Evolutionary conservation across 78 protist species (phyloP).

Genomic region (Emiliania huxleyi): DNA sequence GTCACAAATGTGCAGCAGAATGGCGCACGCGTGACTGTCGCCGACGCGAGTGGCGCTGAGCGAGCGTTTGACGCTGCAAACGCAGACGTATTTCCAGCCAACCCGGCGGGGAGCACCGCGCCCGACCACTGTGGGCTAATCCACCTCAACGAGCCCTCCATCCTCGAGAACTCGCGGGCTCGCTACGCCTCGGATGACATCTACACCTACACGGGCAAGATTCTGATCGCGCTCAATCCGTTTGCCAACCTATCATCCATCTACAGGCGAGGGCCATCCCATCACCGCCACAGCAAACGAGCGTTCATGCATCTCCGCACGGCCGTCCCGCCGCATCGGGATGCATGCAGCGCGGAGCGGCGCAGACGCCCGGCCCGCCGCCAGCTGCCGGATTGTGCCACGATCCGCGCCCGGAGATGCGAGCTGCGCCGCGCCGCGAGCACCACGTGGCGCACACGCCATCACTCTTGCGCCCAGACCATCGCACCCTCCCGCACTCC

Average conservation of each 20-base stretch:
- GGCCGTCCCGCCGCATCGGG: no score
- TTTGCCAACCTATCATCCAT: not conserved
- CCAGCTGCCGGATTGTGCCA: no score
- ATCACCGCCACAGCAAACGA: no score
- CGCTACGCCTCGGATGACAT: not conserved
- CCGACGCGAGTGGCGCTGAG: not conserved
- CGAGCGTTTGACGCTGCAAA: not conserved
- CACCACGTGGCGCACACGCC: no score
- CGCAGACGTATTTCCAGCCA: not conserved
- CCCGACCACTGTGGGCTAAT: slow-evolving; percentile 1
- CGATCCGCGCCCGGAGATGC: no score
- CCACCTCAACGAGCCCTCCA: not conserved
- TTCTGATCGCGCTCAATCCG: slow-evolving; percentile 4
- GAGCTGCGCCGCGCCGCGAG: no score
- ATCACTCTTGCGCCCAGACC: no score
- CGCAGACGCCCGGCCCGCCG: no score
- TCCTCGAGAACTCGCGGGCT: not conserved
- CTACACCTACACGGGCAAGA: not conserved
- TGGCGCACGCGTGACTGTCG: not conserved
- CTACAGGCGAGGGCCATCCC: no score
- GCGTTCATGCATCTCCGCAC: no score
- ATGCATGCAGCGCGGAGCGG: no score
- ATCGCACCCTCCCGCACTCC: no score
- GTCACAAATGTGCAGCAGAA: not conserved
- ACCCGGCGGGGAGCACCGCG: not conserved